Conservation (phyloP, 2,329 filamentous ascomycete genomes). For the Cercospora berteroae region DNA sequence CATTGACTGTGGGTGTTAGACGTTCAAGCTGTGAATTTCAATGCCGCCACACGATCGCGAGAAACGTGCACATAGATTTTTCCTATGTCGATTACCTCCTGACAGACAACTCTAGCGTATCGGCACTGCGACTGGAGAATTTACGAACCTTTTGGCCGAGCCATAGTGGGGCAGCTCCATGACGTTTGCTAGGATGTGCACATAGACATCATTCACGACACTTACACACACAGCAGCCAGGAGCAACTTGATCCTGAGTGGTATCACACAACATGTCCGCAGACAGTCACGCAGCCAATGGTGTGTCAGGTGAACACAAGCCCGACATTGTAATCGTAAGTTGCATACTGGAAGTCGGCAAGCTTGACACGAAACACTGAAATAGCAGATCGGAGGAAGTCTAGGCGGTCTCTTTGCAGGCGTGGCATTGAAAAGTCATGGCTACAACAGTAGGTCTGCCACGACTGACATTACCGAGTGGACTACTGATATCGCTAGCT, state of each 20-base stretch:
- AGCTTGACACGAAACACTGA: not conserved
- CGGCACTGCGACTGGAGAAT: not conserved
- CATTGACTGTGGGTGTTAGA: not conserved
- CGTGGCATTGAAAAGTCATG: slow-evolving; percentile 31
- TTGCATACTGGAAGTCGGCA: not conserved
- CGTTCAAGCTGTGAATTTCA: not conserved
- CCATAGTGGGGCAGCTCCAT: slow-evolving; percentile 1
- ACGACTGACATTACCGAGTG: not conserved
- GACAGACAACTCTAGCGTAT: not conserved
- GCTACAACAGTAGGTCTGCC: slow-evolving; percentile 27
- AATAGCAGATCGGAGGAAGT: slow-evolving; percentile 31
- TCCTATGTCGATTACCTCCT: not conserved
- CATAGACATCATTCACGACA: not conserved
- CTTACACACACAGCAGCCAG: slow-evolving; percentile 1
- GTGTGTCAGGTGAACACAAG: slow-evolving; percentile 11
- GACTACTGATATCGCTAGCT: slow-evolving; percentile 3
- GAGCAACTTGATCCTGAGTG: not conserved
- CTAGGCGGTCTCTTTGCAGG: slow-evolving; percentile 33
- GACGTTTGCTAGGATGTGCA: not conserved
- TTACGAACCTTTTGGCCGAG: slow-evolving; percentile 6
- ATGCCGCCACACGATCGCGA: not conserved
- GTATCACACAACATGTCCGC: not conserved
- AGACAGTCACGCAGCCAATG: slow-evolving; percentile 1
- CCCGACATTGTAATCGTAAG: slow-evolving; percentile 30
- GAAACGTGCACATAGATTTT: not conserved